phyloP scores from a whole-genome alignment of 257 asterid genomes.

The Plectranthus barbatus region DNA sequence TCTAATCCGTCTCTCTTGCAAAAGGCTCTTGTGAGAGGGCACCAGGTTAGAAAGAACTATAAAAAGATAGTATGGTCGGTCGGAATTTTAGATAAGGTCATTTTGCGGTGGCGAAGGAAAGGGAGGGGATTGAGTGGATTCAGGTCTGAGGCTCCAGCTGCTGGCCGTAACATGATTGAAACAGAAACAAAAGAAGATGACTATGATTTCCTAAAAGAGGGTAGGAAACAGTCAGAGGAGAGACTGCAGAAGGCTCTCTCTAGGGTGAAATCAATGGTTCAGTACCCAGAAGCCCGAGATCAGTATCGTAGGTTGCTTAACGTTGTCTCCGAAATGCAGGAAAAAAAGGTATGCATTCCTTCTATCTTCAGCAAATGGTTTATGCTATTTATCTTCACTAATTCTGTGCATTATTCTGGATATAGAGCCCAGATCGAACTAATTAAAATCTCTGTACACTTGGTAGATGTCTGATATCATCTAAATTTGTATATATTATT shows the following conservation, averaged over 20 bases:
- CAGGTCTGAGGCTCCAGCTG: constrained; percentile 49
- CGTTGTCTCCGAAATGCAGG: constrained; percentile 83
- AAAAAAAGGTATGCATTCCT: constrained; percentile 47
- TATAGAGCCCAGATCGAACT: background rate
- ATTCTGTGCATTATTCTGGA: background rate
- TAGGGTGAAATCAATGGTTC: constrained; percentile 93
- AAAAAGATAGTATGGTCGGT: constrained; percentile 84
- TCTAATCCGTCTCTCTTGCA: constrained; percentile 22
- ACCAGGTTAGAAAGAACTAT: constrained; percentile 88
- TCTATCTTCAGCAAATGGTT: background rate
- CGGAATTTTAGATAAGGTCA: constrained; percentile 76
- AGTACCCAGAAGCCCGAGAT: constrained; percentile 89
- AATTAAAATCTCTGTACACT: background rate
- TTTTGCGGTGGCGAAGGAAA: constrained; percentile 81
- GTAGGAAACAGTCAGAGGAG: constrained; percentile 80
- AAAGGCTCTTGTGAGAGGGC: constrained; percentile 95
- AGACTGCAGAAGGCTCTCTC: constrained; percentile 78
- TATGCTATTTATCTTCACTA: background rate
- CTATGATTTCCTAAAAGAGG: constrained; percentile 72
- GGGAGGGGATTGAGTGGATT: constrained; percentile 81
- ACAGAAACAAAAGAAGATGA: constrained; percentile 61
- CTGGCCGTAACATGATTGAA: constrained; percentile 35
- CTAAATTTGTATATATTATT: background rate
- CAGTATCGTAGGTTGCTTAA: constrained; percentile 81
- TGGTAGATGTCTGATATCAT: background rate